These are phyloP conservation scores for Colletotrichum theobromicola DNA, from an alignment of 2,329 filamentous ascomycete species.

Conservation along the genomic window DNA sequence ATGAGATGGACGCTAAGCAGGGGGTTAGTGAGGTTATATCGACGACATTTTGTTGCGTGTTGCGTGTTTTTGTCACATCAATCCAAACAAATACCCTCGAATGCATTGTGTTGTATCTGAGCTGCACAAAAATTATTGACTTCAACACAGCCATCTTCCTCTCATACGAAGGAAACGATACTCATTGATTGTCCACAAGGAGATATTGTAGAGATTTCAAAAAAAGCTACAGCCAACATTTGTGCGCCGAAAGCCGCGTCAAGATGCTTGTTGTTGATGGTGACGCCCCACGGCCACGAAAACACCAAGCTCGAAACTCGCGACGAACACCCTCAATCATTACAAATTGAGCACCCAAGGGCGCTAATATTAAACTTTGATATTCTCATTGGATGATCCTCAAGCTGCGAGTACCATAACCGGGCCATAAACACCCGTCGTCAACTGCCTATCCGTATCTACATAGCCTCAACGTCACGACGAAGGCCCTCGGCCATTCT, in stretches of 20 bases:
- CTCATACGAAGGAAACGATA: rapidly evolving
- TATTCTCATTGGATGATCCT: rapidly evolving
- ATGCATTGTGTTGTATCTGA: not conserved
- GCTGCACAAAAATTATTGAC: not conserved
- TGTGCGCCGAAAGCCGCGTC: rapidly evolving
- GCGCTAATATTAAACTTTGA: rapidly evolving
- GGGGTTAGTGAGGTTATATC: not conserved
- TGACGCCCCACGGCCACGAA: not conserved
- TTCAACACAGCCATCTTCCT: not conserved
- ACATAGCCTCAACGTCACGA: not conserved
- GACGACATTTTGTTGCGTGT: not conserved
- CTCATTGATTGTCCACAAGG: rapidly evolving
- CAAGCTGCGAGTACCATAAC: not conserved
- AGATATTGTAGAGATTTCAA: not conserved
- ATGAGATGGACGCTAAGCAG: not conserved
- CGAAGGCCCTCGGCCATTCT: not conserved
- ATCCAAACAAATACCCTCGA: too few species aligned
- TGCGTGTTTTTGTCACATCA: too few species aligned
- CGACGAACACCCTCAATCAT: not conserved
- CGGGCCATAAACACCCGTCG: rapidly evolving
- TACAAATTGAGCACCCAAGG: rapidly evolving
- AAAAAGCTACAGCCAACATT: rapidly evolving
- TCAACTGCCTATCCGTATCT: not conserved
- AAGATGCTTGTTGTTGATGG: not conserved
- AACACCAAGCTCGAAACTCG: not conserved